phyloP scores from a whole-genome alignment of 1,284 basidiomycete genomes.

The Anthracocystis panici-leucophaei region DNA sequence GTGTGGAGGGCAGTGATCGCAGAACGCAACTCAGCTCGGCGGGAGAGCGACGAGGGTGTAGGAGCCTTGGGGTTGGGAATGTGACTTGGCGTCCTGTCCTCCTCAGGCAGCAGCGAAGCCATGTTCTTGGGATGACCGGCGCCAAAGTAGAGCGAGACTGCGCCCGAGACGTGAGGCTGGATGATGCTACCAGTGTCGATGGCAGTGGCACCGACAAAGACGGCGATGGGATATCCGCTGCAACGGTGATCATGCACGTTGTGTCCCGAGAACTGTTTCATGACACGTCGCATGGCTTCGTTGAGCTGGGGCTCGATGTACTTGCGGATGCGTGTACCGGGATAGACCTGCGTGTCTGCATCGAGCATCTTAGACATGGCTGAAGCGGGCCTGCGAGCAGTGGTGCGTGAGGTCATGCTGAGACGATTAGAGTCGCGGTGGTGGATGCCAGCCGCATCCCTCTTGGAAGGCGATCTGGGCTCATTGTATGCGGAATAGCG shows the following conservation, averaged over 20 bases:
- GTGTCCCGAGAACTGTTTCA: conserved; percentile 52
- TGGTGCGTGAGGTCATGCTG: conserved; percentile 32
- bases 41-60: conserved; percentile 39
- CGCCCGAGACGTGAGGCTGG: conserved; percentile 42
- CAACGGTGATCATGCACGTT: conserved; percentile 58
- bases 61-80: conserved; percentile 55
- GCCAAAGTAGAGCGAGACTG: conserved; percentile 52
- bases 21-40: conserved; percentile 57
- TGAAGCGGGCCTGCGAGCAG: conserved; percentile 32
- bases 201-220: conserved; percentile 57
- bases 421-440: conserved; percentile 38
- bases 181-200: conserved; percentile 54
- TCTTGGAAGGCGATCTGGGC: conserved; percentile 23
- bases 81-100: conserved; percentile 46
- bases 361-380: conserved; percentile 37
- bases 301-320: conserved; percentile 52
- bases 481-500: conserved; percentile 37
- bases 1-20: conserved; percentile 52
- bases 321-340: conserved; percentile 52
- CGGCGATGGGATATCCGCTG: conserved; percentile 48
- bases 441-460: conserved; percentile 23
- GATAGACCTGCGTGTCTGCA: conserved; percentile 43
- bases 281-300: conserved; percentile 50
- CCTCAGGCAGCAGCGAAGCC: conserved; percentile 45
- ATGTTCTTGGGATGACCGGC: conserved; percentile 54